Percentiles rank a stretch among this genome's conserved stretches.
Conservation (phyloP, 257 asterid genomes). For the Capsicum rhomboideum region DNA sequence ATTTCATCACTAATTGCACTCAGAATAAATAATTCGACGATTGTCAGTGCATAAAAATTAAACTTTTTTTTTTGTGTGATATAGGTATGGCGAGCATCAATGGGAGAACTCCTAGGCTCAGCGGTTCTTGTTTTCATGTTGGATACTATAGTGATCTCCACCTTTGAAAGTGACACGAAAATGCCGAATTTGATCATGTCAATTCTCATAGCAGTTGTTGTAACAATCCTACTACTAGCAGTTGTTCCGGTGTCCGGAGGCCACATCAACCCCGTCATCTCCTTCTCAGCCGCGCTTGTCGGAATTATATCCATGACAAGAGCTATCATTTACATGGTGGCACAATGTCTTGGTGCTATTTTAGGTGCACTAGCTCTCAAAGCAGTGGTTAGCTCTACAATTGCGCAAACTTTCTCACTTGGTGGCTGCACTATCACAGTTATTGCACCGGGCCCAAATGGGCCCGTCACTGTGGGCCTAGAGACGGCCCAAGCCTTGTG, state of each 20-base stretch:
- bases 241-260: slow-evolving; percentile 75
- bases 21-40: not conserved
- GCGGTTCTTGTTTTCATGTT: slow-evolving; percentile 63
- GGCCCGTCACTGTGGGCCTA: slow-evolving; percentile 37
- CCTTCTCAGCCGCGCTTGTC: slow-evolving; percentile 67
- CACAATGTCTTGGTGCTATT: slow-evolving; percentile 48
- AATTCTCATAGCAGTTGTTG: slow-evolving; percentile 32
- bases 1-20: not conserved
- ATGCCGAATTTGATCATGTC: slow-evolving; percentile 55
- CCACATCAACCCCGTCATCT: slow-evolving; percentile 63
- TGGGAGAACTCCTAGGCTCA: slow-evolving; percentile 63
- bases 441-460: slow-evolving; percentile 39
- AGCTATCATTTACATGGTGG: slow-evolving; percentile 43
- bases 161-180: slow-evolving; percentile 32
- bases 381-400: slow-evolving; percentile 38
- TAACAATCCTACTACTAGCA: slow-evolving; percentile 51
- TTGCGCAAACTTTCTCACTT: slow-evolving; percentile 36
- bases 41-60: not conserved
- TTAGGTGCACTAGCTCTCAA: slow-evolving; percentile 70
- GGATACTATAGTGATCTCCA: slow-evolving; percentile 63
- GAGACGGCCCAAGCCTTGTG: slow-evolving; percentile 54
- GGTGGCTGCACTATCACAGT: slow-evolving; percentile 69
- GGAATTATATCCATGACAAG: slow-evolving; percentile 64
- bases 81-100: slow-evolving; percentile 73
- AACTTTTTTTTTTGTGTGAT: not conserved